phyloP scores from a whole-genome alignment of 768 basidiomycete species.

The Collybia nuda region DNA sequence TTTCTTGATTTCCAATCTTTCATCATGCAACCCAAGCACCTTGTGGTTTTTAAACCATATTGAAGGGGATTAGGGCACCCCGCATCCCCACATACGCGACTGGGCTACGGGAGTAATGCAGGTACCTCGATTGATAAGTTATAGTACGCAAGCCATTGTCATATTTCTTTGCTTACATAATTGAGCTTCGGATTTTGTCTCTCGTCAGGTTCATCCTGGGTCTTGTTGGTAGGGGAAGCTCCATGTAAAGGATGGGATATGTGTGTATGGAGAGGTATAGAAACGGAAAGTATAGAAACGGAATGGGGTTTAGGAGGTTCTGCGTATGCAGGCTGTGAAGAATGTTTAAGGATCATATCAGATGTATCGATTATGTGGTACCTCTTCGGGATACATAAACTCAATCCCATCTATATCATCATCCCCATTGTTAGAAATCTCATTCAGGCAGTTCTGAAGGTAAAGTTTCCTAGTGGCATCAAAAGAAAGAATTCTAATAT shows the following conservation, averaged over 20 bases:
- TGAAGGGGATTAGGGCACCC: constrained; percentile 9
- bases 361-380: not conserved
- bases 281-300: too few relatives aligned
- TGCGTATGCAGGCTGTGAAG: constrained; percentile 1
- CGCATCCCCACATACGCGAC: constrained; percentile 9
- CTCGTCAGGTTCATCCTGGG: too few relatives aligned
- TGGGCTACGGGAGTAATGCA: not conserved
- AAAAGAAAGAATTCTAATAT: not conserved
- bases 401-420: constrained; percentile 8
- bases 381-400: constrained; percentile 16
- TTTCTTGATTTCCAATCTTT: constrained; percentile 12
- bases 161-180: not conserved
- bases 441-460: not conserved
- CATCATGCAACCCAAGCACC: constrained; percentile 15
- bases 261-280: not conserved
- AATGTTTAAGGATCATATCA: not conserved
- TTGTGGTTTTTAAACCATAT: constrained; percentile 1
- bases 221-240: too few relatives aligned
- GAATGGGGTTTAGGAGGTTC: not conserved
- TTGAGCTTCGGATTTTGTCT: too few relatives aligned
- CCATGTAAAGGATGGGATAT: too few relatives aligned
- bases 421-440: not conserved
- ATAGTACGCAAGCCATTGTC: not conserved
- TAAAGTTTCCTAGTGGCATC: not conserved
- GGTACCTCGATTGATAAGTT: not conserved